Evolutionary conservation across 1,284 basidiomycete species (phyloP).

Genomic region (Marasmius tenuissimus): DNA sequence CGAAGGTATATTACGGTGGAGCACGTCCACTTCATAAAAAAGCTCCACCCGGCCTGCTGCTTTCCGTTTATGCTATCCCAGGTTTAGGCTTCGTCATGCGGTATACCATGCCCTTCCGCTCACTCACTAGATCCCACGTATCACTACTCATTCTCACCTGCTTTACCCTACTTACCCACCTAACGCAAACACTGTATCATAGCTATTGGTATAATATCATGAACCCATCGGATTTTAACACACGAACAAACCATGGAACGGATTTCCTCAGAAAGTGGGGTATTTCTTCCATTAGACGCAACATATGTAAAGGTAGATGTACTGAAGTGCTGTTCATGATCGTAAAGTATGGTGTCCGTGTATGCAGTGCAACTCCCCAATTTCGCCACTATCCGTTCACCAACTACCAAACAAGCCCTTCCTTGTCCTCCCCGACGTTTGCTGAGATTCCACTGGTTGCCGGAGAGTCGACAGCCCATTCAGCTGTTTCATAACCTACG

Average conservation of each 20-base stretch:
- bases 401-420: constrained; percentile 70
- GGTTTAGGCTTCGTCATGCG: too few relatives aligned
- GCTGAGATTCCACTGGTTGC: constrained; percentile 61
- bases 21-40: constrained; percentile 11
- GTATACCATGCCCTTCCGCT: too few relatives aligned
- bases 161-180: background rate
- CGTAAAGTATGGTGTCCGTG: background rate
- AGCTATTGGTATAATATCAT: background rate
- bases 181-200: background rate
- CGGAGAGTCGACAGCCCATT: constrained; percentile 84
- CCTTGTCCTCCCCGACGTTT: constrained; percentile 54
- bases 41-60: too few relatives aligned
- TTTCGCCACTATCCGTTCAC: constrained; percentile 46
- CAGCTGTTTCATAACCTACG: constrained; percentile 87
- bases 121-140: too few relatives aligned
- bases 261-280: too few relatives aligned
- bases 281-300: too few relatives aligned
- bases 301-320: too few relatives aligned
- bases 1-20: constrained; percentile 72
- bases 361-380: background rate
- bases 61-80: too few relatives aligned
- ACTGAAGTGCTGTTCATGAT: background rate
- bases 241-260: too few relatives aligned
- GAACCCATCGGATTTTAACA: too few relatives aligned
- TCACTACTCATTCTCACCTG: background rate